These are phyloP conservation scores for Dillenia suffruticosa DNA, from an alignment of 164 flowering plant species.

Conservation along the genomic window DNA sequence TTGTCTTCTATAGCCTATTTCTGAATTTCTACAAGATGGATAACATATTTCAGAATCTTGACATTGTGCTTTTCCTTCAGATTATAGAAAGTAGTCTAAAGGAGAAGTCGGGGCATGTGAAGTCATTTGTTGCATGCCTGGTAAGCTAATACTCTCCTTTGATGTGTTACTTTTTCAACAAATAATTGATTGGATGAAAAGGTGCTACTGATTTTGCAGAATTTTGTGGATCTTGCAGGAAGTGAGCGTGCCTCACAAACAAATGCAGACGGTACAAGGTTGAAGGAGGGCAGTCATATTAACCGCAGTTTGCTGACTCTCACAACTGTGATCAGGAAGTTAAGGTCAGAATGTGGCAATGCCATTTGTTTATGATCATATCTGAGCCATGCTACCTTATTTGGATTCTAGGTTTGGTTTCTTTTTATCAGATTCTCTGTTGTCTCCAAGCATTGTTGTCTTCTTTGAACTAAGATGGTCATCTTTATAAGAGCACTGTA, in stretches of 20 bases:
- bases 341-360: conserved; percentile 38
- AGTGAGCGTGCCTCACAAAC: conserved; percentile 73
- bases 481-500: not conserved
- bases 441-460: not conserved
- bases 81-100: conserved; percentile 56
- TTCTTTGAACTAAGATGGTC: not conserved
- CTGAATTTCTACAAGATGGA: no score
- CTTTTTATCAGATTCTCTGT: not conserved
- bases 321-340: conserved; percentile 69
- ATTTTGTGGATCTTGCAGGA: conserved; percentile 81
- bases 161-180: no score
- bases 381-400: not conserved
- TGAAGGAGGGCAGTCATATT: conserved; percentile 80
- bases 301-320: conserved; percentile 69
- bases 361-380: no score
- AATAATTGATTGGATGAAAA: no score
- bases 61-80: conserved; percentile 22
- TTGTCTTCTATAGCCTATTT: no score
- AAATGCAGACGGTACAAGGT: conserved; percentile 51
- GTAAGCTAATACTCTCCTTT: conserved; percentile 22
- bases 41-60: no score
- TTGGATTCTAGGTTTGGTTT: not conserved
- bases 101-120: conserved; percentile 46
- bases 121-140: conserved; percentile 66
- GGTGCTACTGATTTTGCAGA: conserved; percentile 26